Base-by-base conservation (phyloP, 2,329 filamentous ascomycete species). In the Fusarium tjaetaba region DNA sequence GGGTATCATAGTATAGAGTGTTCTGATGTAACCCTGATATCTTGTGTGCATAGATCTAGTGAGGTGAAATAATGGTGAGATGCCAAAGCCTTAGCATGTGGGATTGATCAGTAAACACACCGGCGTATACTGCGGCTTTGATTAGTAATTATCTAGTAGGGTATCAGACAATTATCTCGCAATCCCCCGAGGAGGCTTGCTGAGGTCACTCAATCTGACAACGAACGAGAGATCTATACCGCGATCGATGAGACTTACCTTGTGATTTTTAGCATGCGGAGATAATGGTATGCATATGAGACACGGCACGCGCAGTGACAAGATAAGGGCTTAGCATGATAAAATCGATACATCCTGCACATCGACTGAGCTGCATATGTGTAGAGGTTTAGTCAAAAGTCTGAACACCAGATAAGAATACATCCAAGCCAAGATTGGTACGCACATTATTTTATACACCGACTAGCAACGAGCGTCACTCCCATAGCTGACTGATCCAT, bases 181-280 rank as follows among this genome's bases (percentile, higher is more conserved):
- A 26, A 38, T 13, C 11, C 13, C 10, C 5, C 8, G 24, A 38
- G 15, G 18, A 20, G n/a, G 18, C 24, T 16, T 11, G 18, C 4
- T 22, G 24, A 22, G 20, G 18, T 11, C n/a, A 26, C 15, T 22
- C 2, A 38, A 16, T 16, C n/a, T 36, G 51, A 53, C n/a, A 53
- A 10, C 48, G 16, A 34, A 34, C 4, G 11, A 51, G 48, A 51
- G 30, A 36, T 20, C 5, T 8, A 20, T 24, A 14, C 22, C 48
- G 14, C 1, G 15, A 20, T 16, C 7, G 30, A 7, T 24, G 3
- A 3, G 2, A 1, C 3, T 13, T 51, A 16, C 1, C 4, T 11
- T 1, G 9, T 16, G 10, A 38, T 53, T 53, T 16, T 13, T 22
- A 51, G 7, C 3, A 11, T 6, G 8, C 7, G 7, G 51, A 28